Base-by-base conservation (phyloP, 139 green algal species). In the Chloropicon primus region DNA sequence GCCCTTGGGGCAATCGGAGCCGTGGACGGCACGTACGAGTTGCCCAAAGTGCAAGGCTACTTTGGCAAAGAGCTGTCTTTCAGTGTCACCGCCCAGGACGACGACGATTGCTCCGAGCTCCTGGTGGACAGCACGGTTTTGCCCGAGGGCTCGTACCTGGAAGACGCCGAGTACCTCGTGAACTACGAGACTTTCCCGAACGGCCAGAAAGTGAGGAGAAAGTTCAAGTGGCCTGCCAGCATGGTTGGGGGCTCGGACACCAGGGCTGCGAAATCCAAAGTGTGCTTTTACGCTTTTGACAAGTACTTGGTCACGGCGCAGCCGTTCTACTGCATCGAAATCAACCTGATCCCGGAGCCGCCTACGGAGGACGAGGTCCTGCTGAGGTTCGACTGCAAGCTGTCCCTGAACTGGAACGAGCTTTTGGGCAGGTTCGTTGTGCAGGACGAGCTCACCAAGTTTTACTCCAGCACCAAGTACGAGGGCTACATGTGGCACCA, bases 401-500 rank as follows among this genome's bases (percentile, higher is more conserved):
- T 62, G 41, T 62, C 41, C 10, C 41, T 62, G 10, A 5, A 17
- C 10, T 62, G 41, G 41, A 62, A 62, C 41, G 41, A 62, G 41
- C 41, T 62, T 17, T 17, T 62, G 41, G 41, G 41, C 41, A 62
- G 41, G 17, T 62, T 62, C 41, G 41, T 62, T n/a, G 5, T 62
- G 10, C 17, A 5, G 41, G 41, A 62, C 17, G 41, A 27, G 2
- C 25, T 26, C 26, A 41, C n/a, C 72, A 71, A 25, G 72, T 77
- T 71, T 24, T 53, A 78, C 25, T 62, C 72, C 2, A 22, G 25
- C 21, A 74, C 25, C 27, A 81, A 29, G 2, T 81, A 75, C 62
- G 78, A 81, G 72, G 72, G 73, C 78, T 78, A 74, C 72, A 81
- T 81, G 78, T 81, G 78, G 78, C 78, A 81, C 78, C 78, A 81